Evolutionary conservation across 805 yeast species (phyloP), one percentile per base, ranked within the genome.

Genomic region (Saturnispora bothae): DNA sequence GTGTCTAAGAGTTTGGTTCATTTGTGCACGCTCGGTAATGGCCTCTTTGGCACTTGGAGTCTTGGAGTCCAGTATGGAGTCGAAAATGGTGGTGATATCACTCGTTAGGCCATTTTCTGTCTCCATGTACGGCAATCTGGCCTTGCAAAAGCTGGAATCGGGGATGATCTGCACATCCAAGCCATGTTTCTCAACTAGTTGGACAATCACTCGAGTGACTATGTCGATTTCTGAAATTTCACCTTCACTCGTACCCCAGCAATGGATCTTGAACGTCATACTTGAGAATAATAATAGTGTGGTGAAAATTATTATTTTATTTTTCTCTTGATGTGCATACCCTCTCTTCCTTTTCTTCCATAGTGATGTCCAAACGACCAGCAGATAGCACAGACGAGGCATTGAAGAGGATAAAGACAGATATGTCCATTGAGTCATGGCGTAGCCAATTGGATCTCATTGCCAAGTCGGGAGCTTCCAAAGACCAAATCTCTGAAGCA

Each of bases 331-430:
- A n/a, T n/a, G n/a, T n/a, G n/a, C n/a, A n/a, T n/a, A n/a, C n/a
- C 14, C 5, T 26, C 20, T 17, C 32, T 30, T 28, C 16, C n/a
- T 36, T n/a, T 36, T 18, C 31, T 23, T 35, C 28, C 21, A 21
- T 16, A 35, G 5, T 10, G 33, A 35, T 63, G 69, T 19, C 34
- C 2, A 37, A 79, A 10, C 13, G 36, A 29, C 17, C 36, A 12
- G 32, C 28, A 7, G 39, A 19, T 4, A 32, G 17, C 10, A 22
- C 28, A 17, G 29, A 17, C 4, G 64, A 74, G 43, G 78, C 76
- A 12, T 73, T 80, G 52, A 65, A 76, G 38, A 44, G 56, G 6
- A 63, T 70, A 32, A 81, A 89, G 83, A 52, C 65, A 28, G 65
- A 66, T 10, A 28, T 21, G 3, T 18, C 35, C 4, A 43, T 61